These are phyloP conservation scores for Smittium mucronatum DNA, from an alignment of 371 early-diverging fungal genomes.

Conservation along the genomic window DNA sequence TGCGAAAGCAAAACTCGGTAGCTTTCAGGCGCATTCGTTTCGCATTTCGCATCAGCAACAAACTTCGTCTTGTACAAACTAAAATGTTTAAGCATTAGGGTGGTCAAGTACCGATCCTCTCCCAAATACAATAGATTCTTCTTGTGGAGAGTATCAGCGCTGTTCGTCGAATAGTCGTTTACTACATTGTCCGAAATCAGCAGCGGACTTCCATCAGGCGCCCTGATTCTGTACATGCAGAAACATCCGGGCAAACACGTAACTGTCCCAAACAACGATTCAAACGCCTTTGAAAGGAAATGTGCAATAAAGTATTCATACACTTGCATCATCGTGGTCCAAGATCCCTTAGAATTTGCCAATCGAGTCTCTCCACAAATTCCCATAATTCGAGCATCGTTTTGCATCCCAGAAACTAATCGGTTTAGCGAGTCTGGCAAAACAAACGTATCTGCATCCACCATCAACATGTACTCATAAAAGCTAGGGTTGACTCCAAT, in stretches of 20 bases:
- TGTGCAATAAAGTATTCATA: slow-evolving; percentile 98
- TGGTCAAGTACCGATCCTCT: slow-evolving; percentile 90
- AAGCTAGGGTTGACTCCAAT: slow-evolving; percentile 76
- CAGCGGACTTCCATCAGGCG: slow-evolving; percentile 43
- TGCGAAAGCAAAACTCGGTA: slow-evolving; percentile 92
- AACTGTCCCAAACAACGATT: slow-evolving; percentile 96
- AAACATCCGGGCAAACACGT: slow-evolving; percentile 95
- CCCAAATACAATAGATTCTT: slow-evolving; percentile 77
- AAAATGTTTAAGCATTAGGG: slow-evolving; percentile 96
- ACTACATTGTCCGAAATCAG: slow-evolving; percentile 83
- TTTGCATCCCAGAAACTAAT: slow-evolving; percentile 74
- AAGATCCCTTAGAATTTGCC: slow-evolving; percentile 73
- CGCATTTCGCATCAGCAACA: slow-evolving; percentile 88
- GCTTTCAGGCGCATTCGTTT: slow-evolving; percentile 94
- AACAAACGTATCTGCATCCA: slow-evolving; percentile 92
- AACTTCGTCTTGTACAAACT: slow-evolving; percentile 96
- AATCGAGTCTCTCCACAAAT: slow-evolving; percentile 87
- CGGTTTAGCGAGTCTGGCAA: slow-evolving; percentile 68
- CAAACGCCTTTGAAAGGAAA: slow-evolving; percentile 96
- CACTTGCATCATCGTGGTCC: slow-evolving; percentile 97
- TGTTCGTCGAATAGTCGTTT: slow-evolving; percentile 87
- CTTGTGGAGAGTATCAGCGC: slow-evolving; percentile 94
- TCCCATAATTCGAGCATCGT: slow-evolving; percentile 82
- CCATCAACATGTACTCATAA: slow-evolving; percentile 88
- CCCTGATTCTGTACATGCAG: slow-evolving; percentile 86